Evolutionary conservation across 495 filamentous ascomycete genomes (phyloP).

Genomic region (Neurospora intermedia): DNA sequence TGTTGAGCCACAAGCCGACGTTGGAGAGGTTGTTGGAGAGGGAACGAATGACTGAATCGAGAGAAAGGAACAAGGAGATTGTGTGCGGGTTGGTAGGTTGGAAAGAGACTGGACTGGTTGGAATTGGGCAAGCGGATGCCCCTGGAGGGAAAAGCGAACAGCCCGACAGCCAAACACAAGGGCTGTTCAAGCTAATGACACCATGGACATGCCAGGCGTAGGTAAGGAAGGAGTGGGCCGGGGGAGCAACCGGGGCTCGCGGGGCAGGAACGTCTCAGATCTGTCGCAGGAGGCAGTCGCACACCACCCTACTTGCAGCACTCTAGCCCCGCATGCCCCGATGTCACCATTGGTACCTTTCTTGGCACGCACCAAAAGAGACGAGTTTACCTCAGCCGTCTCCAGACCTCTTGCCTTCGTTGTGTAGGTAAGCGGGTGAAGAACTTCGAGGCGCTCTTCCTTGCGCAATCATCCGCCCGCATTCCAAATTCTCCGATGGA

Average conservation of each 20-base stretch:
- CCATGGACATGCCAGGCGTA: not conserved
- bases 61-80: not conserved
- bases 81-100: not conserved
- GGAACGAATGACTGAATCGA: not conserved
- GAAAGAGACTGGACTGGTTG: not conserved
- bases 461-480: not conserved
- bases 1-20: not conserved
- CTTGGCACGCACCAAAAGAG: not conserved
- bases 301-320: not conserved
- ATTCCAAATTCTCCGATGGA: not conserved
- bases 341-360: not conserved
- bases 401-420: not conserved
- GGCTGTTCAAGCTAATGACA: not conserved
- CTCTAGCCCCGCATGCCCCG: not conserved
- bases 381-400: not conserved
- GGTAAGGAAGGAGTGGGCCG: not conserved
- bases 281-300: not conserved
- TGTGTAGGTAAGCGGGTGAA: not conserved
- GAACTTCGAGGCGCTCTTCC: not conserved
- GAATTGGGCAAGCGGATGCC: not conserved
- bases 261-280: not conserved
- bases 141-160: not conserved
- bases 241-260: not conserved
- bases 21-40: not conserved
- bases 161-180: not conserved